phyloP scores from a whole-genome alignment of 257 asterid genomes.

The Nicotiana knightiana region DNA sequence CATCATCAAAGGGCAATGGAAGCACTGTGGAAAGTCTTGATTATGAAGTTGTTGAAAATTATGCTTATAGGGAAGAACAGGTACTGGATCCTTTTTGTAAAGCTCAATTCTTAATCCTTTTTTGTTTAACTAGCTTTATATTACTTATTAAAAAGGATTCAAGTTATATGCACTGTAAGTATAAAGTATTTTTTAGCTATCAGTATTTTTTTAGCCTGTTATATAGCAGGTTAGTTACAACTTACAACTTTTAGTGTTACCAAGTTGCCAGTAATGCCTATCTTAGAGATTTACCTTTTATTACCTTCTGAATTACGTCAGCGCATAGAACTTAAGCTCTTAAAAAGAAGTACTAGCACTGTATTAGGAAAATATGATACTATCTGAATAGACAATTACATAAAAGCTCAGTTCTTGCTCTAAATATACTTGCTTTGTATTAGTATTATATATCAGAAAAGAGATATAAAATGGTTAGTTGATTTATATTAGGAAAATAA shows the following conservation, averaged over 20 bases:
- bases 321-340: too few species aligned
- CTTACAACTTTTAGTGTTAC: too few species aligned
- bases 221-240: too few species aligned
- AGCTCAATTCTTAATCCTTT: not conserved
- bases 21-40: conserved; percentile 80
- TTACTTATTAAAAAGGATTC: not conserved
- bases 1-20: conserved; percentile 32
- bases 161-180: too few species aligned
- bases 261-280: too few species aligned
- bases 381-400: not conserved
- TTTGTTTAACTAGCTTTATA: not conserved
- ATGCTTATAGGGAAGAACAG: conserved; percentile 85
- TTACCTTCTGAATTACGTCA: too few species aligned
- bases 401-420: not conserved
- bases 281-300: too few species aligned
- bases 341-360: not conserved
- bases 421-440: not conserved
- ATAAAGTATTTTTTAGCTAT: too few species aligned
- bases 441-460: not conserved
- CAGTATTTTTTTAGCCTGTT: too few species aligned
- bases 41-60: conserved; percentile 89
- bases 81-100: conserved; percentile 20
- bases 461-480: not conserved
- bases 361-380: not conserved
- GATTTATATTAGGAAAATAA: not conserved